These are phyloP conservation scores for Debaryomyces maramus DNA, from an alignment of 805 yeast genomes.

Conservation along the genomic window DNA sequence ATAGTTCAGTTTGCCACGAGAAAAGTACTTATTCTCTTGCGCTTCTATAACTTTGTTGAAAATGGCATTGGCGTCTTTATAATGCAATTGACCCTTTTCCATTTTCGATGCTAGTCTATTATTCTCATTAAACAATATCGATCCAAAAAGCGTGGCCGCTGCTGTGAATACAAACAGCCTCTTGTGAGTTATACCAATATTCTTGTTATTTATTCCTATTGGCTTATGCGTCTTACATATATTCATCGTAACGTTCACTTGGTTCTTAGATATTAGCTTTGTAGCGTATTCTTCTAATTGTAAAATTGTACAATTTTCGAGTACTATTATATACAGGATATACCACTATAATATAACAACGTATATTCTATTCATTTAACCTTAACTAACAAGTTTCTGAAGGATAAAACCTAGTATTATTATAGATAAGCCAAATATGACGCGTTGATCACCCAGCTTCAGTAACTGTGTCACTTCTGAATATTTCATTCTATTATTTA, in stretches of 20 bases:
- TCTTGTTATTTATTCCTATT: too few relatives aligned
- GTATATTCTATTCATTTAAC: background rate
- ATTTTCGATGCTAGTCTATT: slow-evolving; percentile 60
- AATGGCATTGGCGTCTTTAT: slow-evolving; percentile 32
- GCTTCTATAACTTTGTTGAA: slow-evolving; percentile 23
- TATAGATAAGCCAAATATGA: background rate
- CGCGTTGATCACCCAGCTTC: background rate
- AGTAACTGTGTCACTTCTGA: too few relatives aligned
- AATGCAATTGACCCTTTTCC: slow-evolving; percentile 51
- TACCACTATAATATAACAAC: background rate
- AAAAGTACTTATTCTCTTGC: slow-evolving; percentile 30
- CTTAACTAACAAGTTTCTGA: background rate
- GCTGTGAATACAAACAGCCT: slow-evolving; percentile 16
- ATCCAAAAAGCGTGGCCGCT: slow-evolving; percentile 21
- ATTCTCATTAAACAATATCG: slow-evolving; percentile 40
- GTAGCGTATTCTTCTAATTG: too few relatives aligned
- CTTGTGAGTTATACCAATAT: background rate
- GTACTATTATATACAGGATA: background rate
- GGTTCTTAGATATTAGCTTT: too few relatives aligned
- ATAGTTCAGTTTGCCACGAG: slow-evolving; percentile 49
- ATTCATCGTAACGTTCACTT: too few relatives aligned
- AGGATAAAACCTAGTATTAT: background rate
- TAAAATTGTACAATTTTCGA: too few relatives aligned
- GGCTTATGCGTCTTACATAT: too few relatives aligned
- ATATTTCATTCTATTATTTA: too few relatives aligned